Conservation (phyloP, 805 yeast species). For the Tetrapisispora taiwanensis region DNA sequence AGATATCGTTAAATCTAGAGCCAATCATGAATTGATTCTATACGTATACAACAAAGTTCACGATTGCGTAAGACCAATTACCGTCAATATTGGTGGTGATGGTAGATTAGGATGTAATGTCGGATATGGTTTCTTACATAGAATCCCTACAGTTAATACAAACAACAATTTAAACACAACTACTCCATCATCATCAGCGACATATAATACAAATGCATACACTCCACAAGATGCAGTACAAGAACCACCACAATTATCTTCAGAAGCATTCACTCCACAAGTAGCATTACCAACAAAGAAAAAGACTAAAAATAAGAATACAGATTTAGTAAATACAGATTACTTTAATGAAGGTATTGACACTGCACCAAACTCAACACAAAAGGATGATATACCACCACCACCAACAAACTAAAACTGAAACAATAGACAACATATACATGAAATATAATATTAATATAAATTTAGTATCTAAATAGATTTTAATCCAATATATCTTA, state of each 20-base stretch:
- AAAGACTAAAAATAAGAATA: conserved; percentile 10
- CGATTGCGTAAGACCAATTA: conserved; percentile 78
- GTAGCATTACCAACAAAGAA: conserved; percentile 9
- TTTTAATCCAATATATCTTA: no score
- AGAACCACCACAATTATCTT: conserved; percentile 7
- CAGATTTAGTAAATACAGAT: conserved; percentile 4
- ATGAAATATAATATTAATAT: no score
- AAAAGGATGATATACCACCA: neutral
- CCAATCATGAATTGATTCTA: conserved; percentile 38
- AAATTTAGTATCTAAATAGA: no score
- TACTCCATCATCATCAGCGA: neutral
- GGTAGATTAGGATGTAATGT: conserved; percentile 90
- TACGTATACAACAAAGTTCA: conserved; percentile 84
- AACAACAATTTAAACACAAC: neutral
- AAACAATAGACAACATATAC: no score
- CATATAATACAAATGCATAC: neutral
- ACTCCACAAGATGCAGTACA: neutral
- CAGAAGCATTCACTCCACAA: conserved; percentile 15
- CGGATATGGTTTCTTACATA: conserved; percentile 83
- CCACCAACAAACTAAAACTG: neutral
- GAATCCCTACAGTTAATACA: conserved; percentile 49
- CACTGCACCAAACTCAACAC: conserved; percentile 35
- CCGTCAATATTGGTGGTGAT: conserved; percentile 70
- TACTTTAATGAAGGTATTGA: conserved; percentile 29
- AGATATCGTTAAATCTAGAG: conserved; percentile 47